A percentile compares a stretch with the other conserved stretches of the same genome.
These are phyloP conservation scores for Septoria petroselini DNA, from an alignment of 2,329 filamentous ascomycete species.

Conservation along the genomic window DNA sequence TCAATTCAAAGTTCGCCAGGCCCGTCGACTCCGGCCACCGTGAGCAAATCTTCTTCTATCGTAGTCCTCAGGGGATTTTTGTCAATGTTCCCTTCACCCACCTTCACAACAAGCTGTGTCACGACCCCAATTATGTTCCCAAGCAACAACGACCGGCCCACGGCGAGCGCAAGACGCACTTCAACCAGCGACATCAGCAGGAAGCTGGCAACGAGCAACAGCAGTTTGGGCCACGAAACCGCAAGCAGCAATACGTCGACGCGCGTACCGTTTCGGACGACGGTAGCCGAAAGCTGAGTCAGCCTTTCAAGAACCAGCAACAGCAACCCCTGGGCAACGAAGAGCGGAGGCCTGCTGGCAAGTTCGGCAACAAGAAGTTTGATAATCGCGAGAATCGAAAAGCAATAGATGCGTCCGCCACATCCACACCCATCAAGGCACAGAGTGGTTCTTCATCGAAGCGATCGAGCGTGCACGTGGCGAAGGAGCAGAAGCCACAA, in stretches of 20 bases:
- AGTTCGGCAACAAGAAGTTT: conserved; percentile 11
- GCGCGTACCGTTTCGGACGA: neutral
- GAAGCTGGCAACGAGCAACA: conserved; percentile 1
- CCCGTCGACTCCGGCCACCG: conserved; percentile 20
- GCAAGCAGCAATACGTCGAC: conserved; percentile 4
- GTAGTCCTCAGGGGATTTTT: conserved; percentile 27
- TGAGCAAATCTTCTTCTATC: conserved; percentile 21
- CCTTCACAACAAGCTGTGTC: conserved; percentile 28
- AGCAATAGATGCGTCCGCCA: neutral
- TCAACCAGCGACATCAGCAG: conserved; percentile 2
- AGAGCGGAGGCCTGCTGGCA: conserved; percentile 8
- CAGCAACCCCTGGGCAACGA: neutral
- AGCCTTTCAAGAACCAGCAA: conserved; percentile 1
- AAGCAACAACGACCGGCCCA: neutral
- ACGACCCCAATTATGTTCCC: conserved; percentile 10
- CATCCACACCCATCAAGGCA: conserved; percentile 1
- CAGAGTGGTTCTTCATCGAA: conserved; percentile 1
- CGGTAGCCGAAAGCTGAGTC: conserved; percentile 3
- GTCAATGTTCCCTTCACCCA: conserved; percentile 30
- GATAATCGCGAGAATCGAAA: conserved; percentile 3
- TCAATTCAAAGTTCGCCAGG: conserved; percentile 19
- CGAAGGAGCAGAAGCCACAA: conserved; percentile 10
- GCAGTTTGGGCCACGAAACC: neutral
- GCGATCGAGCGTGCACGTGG: conserved; percentile 4
- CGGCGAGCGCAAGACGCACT: neutral